Base-by-base conservation (phyloP, 2,329 filamentous ascomycete species). In the Nannizziopsis barbatae region DNA sequence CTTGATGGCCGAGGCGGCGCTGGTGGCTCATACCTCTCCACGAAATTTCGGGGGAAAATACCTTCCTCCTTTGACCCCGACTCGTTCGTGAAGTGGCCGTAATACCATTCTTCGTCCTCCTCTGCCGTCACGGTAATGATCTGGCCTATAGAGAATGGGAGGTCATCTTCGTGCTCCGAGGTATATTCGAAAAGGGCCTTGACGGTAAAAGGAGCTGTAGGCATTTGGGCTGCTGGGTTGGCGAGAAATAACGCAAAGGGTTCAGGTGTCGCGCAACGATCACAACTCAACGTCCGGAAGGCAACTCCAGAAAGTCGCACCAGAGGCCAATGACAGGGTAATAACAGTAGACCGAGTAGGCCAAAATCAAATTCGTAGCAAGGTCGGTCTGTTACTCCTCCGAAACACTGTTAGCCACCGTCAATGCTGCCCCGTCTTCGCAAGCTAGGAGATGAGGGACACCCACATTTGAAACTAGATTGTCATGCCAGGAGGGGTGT, bases 41-140 rank as follows among this genome's bases (percentile, higher is more conserved):
- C 92, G 64, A 98, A 98, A 70, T 96, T 98, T 64, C 84, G 83
- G 45, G 88, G 90, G 66, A 95, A 96, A 59, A 95, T 84, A 57
- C 90, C 90, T 62, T 89, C 81, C 63, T 81, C 78, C 67, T 83
- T 87, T 54, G 67, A 69, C 49, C 92, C 92, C 45, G 74, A 68
- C 52, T 80, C 79, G 67, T 93, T 86, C 55, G 81, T 71, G 65
- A 95, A 95, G 67, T 92, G 84, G 57, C 92, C 90, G 54, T 78
- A 79, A 64, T 92, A 94, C 92, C 89, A 96, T 65, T 96, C 93
- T 55, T 76, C 81, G 63, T 95, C 92, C 64, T 96, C 92, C 66
- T 86, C 80, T 52, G 89, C 89, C 39, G 83, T 95, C 55, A 98
- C 89, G 45, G 85, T 92, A 64, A 98, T 93, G 67, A 96, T 77